phyloP scores from a whole-genome alignment of 2,329 filamentous ascomycete genomes.

The Colletotrichum sp. region DNA sequence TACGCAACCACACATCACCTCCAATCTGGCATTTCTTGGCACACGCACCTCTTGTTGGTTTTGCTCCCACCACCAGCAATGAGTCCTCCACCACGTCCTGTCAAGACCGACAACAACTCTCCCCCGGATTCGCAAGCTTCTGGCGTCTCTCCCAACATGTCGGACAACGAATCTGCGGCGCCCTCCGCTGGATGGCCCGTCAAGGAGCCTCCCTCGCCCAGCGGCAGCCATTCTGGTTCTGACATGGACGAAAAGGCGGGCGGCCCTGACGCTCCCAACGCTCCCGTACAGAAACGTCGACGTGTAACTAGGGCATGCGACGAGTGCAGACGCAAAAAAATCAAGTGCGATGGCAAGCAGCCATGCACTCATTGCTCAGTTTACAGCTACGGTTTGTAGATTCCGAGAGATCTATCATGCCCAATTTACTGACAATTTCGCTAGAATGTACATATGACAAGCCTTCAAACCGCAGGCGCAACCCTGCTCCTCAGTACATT shows the following conservation, averaged over 20 bases:
- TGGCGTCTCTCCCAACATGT: constrained; percentile 41
- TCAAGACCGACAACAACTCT: constrained; percentile 18
- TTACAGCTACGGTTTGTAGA: constrained; percentile 89
- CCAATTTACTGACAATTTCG: constrained; percentile 24
- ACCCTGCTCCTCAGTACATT: constrained; percentile 91
- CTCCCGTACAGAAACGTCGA: constrained; percentile 75
- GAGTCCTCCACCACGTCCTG: constrained; percentile 16
- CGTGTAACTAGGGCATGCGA: constrained; percentile 83
- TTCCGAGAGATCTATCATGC: neutral
- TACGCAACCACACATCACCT: constrained; percentile 17
- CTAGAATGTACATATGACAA: constrained; percentile 95
- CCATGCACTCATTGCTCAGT: constrained; percentile 96
- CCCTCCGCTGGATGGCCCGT: constrained; percentile 37
- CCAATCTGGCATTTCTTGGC: neutral
- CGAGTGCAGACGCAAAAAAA: constrained; percentile 84
- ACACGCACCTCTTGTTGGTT: neutral
- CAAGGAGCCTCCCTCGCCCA: constrained; percentile 41
- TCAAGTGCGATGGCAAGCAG: constrained; percentile 86
- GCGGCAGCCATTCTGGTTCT: constrained; percentile 48
- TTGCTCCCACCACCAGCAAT: constrained; percentile 12
- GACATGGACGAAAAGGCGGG: constrained; percentile 40
- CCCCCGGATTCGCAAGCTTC: constrained; percentile 12
- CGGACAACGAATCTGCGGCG: constrained; percentile 46
- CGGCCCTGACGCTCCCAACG: constrained; percentile 39
- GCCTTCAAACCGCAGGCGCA: constrained; percentile 87